A percentile compares a stretch with the other conserved stretches of the same genome.
Conservation (phyloP, 1,284 basidiomycete species). For the Ganoderma multipileum region DNA sequence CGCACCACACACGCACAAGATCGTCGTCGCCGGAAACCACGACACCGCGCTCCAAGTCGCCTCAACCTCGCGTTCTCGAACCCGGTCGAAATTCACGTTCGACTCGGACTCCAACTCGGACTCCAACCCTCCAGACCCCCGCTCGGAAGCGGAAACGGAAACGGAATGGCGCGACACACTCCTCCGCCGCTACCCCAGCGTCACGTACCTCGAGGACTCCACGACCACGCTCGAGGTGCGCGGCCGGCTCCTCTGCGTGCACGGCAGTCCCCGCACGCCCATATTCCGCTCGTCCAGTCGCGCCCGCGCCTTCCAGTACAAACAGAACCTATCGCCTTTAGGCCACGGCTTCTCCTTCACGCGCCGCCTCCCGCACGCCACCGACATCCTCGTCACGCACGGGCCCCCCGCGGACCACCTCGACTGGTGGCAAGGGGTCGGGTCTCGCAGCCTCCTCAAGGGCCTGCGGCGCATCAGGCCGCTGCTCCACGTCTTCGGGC, state of each 20-base stretch:
- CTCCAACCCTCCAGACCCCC: background rate
- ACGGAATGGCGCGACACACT: constrained; percentile 12
- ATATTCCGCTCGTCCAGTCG: constrained; percentile 35
- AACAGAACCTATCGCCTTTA: no score
- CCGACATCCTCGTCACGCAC: constrained; percentile 51
- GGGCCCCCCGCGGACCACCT: constrained; percentile 47
- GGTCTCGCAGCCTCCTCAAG: constrained; percentile 43
- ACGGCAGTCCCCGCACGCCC: constrained; percentile 46
- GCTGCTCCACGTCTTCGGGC: constrained; percentile 48
- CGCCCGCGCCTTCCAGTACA: constrained; percentile 45
- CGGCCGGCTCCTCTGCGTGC: constrained; percentile 40
- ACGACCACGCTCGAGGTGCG: constrained; percentile 34
- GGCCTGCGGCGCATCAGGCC: constrained; percentile 45
- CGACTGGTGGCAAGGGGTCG: constrained; percentile 34
- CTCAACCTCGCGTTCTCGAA: background rate
- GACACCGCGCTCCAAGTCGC: constrained; percentile 37
- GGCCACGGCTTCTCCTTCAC: constrained; percentile 35
- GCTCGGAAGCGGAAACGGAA: background rate
- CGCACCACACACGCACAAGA: constrained; percentile 45
- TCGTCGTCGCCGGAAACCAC: constrained; percentile 52
- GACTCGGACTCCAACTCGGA: background rate
- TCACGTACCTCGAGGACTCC: constrained; percentile 42
- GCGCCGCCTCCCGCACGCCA: constrained; percentile 34
- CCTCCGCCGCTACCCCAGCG: constrained; percentile 28
- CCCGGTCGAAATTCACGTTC: background rate